Conservation (phyloP, 225 moss, liverwort and hornwort species). For the Pleurozium schreberi region DNA sequence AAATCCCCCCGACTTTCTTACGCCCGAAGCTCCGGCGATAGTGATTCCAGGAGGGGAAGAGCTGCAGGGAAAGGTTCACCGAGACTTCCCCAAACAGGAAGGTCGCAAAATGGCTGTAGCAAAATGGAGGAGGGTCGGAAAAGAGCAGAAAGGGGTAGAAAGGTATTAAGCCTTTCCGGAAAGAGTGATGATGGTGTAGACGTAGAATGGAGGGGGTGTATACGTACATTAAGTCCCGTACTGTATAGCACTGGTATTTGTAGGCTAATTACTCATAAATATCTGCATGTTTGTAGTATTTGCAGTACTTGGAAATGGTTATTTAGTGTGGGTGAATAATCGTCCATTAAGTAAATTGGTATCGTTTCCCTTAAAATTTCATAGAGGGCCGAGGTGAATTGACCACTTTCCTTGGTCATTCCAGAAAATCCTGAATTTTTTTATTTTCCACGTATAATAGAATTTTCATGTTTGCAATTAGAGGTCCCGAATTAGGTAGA, state of each 20-base stretch:
- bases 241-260: not conserved
- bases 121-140: not conserved
- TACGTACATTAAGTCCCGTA: not conserved
- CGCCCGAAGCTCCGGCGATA: not conserved
- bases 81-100: not conserved
- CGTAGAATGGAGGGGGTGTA: no score
- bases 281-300: not conserved
- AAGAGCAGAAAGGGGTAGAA: not conserved
- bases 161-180: not conserved
- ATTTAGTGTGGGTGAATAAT: not conserved
- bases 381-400: no score
- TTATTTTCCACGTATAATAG: no score
- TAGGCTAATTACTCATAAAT: not conserved
- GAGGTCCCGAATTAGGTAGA: no score
- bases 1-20: not conserved
- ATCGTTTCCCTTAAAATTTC: not conserved
- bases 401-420: no score
- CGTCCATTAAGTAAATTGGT: fast-evolving
- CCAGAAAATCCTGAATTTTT: no score
- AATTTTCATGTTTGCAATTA: no score
- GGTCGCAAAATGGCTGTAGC: conserved; percentile 5
- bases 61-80: not conserved
- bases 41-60: not conserved
- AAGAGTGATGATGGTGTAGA: not conserved
- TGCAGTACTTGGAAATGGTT: no score